Conservation (phyloP, 306 rosid genomes). For the Malus sieversii region DNA sequence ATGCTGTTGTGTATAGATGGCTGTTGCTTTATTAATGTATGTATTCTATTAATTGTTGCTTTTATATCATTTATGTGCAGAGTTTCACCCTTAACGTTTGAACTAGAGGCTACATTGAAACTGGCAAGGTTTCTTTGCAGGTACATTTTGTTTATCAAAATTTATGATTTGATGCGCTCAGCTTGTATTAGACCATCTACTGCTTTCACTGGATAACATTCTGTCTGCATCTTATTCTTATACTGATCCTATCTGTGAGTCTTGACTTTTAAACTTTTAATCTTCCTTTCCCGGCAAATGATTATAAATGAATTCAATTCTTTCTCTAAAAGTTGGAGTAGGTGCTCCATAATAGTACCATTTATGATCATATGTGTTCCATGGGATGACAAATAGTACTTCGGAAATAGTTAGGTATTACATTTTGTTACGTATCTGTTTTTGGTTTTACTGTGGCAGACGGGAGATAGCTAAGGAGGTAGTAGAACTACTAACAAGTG, state of each 20-base stretch:
- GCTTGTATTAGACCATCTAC: neutral
- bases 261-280: neutral
- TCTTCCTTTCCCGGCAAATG: neutral
- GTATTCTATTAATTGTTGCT: neutral
- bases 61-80: slow-evolving; percentile 43
- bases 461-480: slow-evolving; percentile 92
- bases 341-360: neutral
- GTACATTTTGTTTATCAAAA: slow-evolving; percentile 25
- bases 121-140: slow-evolving; percentile 95
- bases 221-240: neutral
- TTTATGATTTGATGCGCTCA: neutral
- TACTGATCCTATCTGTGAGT: neutral
- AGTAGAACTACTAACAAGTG: slow-evolving; percentile 76
- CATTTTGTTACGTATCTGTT: neutral
- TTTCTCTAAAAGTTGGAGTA: neutral
- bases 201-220: neutral
- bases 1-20: neutral
- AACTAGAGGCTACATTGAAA: slow-evolving; percentile 95
- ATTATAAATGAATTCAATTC: neutral
- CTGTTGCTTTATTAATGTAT: neutral
- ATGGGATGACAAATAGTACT: neutral
- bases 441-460: slow-evolving; percentile 34
- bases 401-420: neutral
- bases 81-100: slow-evolving; percentile 95
- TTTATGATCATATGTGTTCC: neutral